Evolutionary conservation across 2,329 filamentous ascomycete species (phyloP).

Genomic region (Neonectria ditissima): DNA sequence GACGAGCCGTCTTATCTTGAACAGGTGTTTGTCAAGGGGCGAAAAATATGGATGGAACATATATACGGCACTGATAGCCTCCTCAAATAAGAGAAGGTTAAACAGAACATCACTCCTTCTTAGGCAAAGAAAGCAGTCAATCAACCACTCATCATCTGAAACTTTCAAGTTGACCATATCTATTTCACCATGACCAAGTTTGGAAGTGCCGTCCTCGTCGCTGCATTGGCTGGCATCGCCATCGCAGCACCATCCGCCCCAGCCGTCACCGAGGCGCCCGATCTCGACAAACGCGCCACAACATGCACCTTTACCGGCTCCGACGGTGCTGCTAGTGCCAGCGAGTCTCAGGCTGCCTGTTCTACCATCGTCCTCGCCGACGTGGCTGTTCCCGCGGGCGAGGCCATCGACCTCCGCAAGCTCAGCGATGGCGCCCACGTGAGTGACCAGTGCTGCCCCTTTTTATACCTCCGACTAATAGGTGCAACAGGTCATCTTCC

Average conservation of each 20-base stretch:
- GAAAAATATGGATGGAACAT: not conserved
- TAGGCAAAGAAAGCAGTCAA: not conserved
- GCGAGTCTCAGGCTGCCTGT: not conserved
- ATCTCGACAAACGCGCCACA: not conserved
- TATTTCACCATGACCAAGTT: not conserved
- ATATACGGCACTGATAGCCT: not conserved
- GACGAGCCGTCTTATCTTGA: not conserved
- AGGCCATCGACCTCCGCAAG: not conserved
- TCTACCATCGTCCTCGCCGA: not conserved
- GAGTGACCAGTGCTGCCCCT: not conserved
- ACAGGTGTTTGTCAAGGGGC: not conserved
- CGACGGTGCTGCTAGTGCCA: not conserved
- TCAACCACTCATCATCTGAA: not conserved
- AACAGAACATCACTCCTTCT: not conserved
- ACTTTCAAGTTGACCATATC: not conserved
- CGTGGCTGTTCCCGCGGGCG: not conserved
- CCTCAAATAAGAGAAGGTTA: not conserved
- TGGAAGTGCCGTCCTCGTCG: not conserved
- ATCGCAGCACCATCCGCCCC: not conserved
- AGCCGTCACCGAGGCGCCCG: not conserved
- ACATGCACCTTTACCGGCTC: constrained; percentile 1
- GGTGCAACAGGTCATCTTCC: constrained; percentile 63
- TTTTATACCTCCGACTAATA: not conserved
- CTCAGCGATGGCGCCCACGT: not conserved
- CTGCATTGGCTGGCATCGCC: not conserved